Percentiles rank a stretch among this genome's conserved stretches.
Evolutionary conservation across 768 basidiomycete genomes (phyloP).

Genomic region (Cystofilobasidium macerans): DNA sequence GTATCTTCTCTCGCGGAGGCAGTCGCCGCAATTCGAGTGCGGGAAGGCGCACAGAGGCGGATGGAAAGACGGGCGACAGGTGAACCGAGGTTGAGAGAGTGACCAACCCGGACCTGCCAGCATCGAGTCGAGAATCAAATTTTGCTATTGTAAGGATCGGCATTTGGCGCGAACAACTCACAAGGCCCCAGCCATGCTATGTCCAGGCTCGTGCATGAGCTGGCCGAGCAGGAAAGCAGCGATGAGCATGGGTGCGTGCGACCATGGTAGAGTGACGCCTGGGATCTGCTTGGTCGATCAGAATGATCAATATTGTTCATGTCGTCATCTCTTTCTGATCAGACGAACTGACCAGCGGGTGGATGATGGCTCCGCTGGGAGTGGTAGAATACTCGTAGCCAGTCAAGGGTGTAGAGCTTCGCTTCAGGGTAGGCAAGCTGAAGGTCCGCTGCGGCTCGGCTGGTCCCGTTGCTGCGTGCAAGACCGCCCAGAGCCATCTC

Average conservation of each 20-base stretch:
- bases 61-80: constrained; percentile 18
- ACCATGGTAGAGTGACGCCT: constrained; percentile 20
- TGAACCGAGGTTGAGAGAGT: constrained; percentile 7
- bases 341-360: constrained; percentile 7
- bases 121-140: not conserved
- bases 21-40: not conserved
- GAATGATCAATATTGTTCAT: too few species aligned
- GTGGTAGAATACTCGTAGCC: too few species aligned
- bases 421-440: too few species aligned
- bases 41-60: constrained; percentile 21
- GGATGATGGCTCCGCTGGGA: not conserved
- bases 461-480: not conserved
- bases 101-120: not conserved
- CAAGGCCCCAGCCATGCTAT: constrained; percentile 20
- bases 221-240: constrained; percentile 22
- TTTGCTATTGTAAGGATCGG: not conserved
- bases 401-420: not conserved
- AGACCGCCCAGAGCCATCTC: not conserved
- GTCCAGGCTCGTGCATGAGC: constrained; percentile 25
- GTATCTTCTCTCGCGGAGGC: constrained; percentile 6
- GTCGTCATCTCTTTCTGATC: not conserved
- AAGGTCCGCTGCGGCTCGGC: too few species aligned
- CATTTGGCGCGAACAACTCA: not conserved
- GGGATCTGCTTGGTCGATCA: constrained; percentile 12
- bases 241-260: constrained; percentile 16